phyloP scores from a whole-genome alignment of 2,329 filamentous ascomycete genomes.

The Colletotrichum sp. region DNA sequence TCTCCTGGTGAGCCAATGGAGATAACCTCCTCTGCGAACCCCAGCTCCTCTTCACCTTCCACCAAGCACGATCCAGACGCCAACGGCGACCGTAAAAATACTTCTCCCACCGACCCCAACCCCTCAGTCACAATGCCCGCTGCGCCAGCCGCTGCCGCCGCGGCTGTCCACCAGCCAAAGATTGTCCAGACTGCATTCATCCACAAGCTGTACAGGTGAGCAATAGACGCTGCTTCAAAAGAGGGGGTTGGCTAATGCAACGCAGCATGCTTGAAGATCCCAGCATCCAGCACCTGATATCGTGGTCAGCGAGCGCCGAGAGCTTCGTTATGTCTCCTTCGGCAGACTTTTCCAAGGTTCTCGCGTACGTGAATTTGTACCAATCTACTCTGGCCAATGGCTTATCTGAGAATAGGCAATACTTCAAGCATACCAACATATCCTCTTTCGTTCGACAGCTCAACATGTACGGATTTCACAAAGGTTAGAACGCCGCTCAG shows the following conservation, averaged over 20 bases:
- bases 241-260: not conserved
- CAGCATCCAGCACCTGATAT: constrained; percentile 92
- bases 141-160: constrained; percentile 62
- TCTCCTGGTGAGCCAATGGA: constrained; percentile 67
- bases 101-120: constrained; percentile 42
- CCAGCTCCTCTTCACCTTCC: constrained; percentile 23
- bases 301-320: constrained; percentile 91
- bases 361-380: constrained; percentile 73
- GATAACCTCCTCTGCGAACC: constrained; percentile 58
- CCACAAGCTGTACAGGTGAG: constrained; percentile 97
- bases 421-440: constrained; percentile 99
- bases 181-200: constrained; percentile 99
- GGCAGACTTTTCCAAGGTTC: constrained; percentile 95
- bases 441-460: constrained; percentile 97
- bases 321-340: constrained; percentile 99
- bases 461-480: constrained; percentile 99
- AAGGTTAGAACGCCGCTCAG: constrained; percentile 65
- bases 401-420: constrained; percentile 68
- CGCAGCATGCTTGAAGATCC: constrained; percentile 94
- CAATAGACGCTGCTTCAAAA: not conserved
- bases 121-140: constrained; percentile 53
- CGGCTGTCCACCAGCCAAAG: constrained; percentile 90
- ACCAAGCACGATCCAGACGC: constrained; percentile 24
- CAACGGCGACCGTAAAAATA: constrained; percentile 39
- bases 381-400: not conserved